A percentile compares a stretch with the other conserved stretches of the same genome.
Evolutionary conservation across 768 basidiomycete species (phyloP).

Genomic region (Gymnopilus dilepis): DNA sequence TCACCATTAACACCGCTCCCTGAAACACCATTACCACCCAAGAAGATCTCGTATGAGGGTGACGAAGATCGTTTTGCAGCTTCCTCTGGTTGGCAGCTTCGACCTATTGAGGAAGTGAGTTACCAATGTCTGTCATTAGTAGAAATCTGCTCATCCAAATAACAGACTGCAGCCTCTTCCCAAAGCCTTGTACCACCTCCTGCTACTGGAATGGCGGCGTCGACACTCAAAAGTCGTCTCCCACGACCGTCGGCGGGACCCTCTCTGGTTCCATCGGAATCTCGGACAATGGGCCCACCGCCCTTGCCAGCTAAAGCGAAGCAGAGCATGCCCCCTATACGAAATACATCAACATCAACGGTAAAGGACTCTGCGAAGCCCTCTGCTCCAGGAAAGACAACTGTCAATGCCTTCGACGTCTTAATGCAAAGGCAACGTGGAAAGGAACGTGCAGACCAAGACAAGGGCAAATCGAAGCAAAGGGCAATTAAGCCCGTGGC

Average conservation of each 20-base stretch:
- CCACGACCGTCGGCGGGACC: slow-evolving; percentile 37
- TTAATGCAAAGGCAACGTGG: slow-evolving; percentile 35
- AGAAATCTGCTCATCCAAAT: not conserved
- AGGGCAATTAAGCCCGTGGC: slow-evolving; percentile 9
- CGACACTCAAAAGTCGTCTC: slow-evolving; percentile 35
- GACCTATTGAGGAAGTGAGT: slow-evolving; percentile 29
- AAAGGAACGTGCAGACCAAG: slow-evolving; percentile 21
- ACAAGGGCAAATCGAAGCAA: slow-evolving; percentile 29
- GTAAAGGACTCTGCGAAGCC: slow-evolving; percentile 4
- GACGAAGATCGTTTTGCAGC: slow-evolving; percentile 28
- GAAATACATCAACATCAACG: not conserved
- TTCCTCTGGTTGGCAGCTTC: slow-evolving; percentile 28
- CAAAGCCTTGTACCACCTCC: slow-evolving; percentile 20
- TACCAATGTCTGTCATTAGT: not conserved
- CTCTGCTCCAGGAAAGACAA: not conserved
- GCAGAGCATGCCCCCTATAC: not conserved
- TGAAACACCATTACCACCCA: slow-evolving; percentile 45
- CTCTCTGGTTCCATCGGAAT: not conserved
- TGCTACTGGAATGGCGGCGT: slow-evolving; percentile 4
- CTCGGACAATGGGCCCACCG: slow-evolving; percentile 24
- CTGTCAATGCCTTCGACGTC: slow-evolving; percentile 37
- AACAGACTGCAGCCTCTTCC: slow-evolving; percentile 5
- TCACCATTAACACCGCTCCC: slow-evolving; percentile 57
- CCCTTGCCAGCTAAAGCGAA: slow-evolving; percentile 11
- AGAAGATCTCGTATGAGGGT: slow-evolving; percentile 10